Evolutionary conservation across 805 yeast species (phyloP), one percentile per base, ranked within the genome.

Genomic region (Pichia phayaonensis): DNA sequence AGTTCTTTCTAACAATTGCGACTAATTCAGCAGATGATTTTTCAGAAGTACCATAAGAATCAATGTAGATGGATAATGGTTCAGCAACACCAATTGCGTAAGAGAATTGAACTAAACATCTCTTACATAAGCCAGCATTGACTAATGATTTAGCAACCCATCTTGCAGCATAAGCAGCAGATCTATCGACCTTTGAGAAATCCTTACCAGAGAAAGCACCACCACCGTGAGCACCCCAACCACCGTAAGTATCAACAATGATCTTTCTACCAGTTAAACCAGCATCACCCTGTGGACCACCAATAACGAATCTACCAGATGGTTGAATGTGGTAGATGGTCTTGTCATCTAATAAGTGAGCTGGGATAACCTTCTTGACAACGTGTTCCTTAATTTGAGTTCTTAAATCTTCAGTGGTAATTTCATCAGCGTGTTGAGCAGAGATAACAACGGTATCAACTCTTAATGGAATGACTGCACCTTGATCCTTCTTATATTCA

Each of bases 181-280:
- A 92, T 79, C 99, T 88, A 75, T 94, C 99, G 68, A 94, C 99
- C 82, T 94, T 94, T 72, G 97, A 89, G 87, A 88, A 94, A 76
- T 94, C 99, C 81, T 94, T 94, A 75, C 99, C 99, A 59, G 96
- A 86, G 90, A 94, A 94, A 59, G 99, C 99, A 81, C 99, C 99
- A 81, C 99, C 99, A 77, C 99, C 99, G 81, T 94, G 99, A 68
- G 99, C 98, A 76, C 99, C 97, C 95, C 99, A 95, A 68, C 99
- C 99, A 79, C 99, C 99, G 78, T 94, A 94, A 59, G 99, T 95
- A 75, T 94, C 99, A 70, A 94, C 99, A 67, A 94, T 94, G 74
- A 94, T 94, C 81, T 94, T 94, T 80, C 99, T 89, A 74, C 99
- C 99, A 62, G 99, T 94, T 70, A 94, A 79, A 80, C 99, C 99